phyloP scores from a whole-genome alignment of 176 grass and related monocot genomes.

The Rhynchospora tenuis region DNA sequence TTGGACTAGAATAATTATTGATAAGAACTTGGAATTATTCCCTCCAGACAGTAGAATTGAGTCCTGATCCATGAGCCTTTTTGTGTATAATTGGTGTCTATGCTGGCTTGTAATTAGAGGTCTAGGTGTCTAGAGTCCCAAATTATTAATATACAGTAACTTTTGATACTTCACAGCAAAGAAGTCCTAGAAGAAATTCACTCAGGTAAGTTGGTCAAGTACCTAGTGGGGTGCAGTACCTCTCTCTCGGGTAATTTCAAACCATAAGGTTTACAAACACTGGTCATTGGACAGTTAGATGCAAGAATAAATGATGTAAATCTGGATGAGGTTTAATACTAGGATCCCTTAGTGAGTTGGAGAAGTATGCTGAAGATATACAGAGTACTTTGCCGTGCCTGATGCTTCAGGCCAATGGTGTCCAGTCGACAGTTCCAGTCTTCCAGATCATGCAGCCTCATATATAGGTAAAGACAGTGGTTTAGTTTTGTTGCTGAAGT shows the following conservation, averaged over 20 bases:
- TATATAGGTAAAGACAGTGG: constrained; percentile 41
- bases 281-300: constrained; percentile 65
- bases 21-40: too few relatives aligned
- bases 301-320: constrained; percentile 70
- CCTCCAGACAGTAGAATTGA: too few relatives aligned
- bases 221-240: constrained; percentile 53
- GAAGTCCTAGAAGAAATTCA: constrained; percentile 59
- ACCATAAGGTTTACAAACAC: constrained; percentile 65
- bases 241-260: constrained; percentile 35
- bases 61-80: too few relatives aligned
- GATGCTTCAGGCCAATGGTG: constrained; percentile 67
- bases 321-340: constrained; percentile 41
- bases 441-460: too few relatives aligned
- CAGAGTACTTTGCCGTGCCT: constrained; percentile 70
- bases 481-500: constrained; percentile 71
- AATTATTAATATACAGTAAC: too few relatives aligned
- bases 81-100: too few relatives aligned
- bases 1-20: too few relatives aligned
- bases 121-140: too few relatives aligned
- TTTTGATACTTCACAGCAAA: not conserved
- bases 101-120: too few relatives aligned
- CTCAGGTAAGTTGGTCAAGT: constrained; percentile 45
- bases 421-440: constrained; percentile 28
- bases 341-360: constrained; percentile 47
- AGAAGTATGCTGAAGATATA: constrained; percentile 89